These are phyloP conservation scores for Apiospora hydei DNA, from an alignment of 2,329 filamentous ascomycete species.

Conservation along the genomic window DNA sequence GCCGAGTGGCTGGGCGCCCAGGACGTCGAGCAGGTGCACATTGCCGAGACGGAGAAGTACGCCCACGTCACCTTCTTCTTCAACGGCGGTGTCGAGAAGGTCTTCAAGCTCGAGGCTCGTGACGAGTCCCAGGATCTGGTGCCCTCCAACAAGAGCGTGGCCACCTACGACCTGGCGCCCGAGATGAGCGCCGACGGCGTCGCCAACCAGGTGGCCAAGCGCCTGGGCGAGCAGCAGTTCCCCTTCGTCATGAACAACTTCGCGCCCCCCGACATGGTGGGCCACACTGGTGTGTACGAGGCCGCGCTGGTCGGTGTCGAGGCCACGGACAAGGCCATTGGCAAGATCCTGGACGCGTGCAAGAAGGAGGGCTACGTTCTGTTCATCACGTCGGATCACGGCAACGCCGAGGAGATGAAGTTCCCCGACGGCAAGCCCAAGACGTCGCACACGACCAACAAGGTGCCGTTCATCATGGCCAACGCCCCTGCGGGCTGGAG, in stretches of 20 bases:
- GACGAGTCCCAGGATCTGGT: conserved; percentile 83
- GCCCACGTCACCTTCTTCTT: conserved; percentile 99
- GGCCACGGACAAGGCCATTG: conserved; percentile 93
- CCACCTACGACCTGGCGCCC: conserved; percentile 93
- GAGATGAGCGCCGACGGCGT: conserved; percentile 95
- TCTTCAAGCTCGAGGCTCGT: conserved; percentile 88
- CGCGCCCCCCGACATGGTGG: conserved; percentile 98
- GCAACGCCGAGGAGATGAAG: conserved; percentile 99
- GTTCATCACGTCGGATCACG: conserved; percentile 96
- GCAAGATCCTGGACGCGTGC: conserved; percentile 89
- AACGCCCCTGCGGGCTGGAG: conserved; percentile 92
- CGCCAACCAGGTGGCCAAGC: conserved; percentile 87
- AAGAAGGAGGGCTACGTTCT: conserved; percentile 92
- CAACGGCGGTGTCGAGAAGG: conserved; percentile 98
- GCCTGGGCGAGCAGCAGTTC: conserved; percentile 83
- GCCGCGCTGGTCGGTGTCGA: conserved; percentile 85
- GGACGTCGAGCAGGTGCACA: conserved; percentile 88
- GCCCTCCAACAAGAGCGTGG: conserved; percentile 85
- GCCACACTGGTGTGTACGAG: conserved; percentile 96
- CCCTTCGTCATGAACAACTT: conserved; percentile 99
- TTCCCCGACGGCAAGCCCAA: conserved; percentile 95
- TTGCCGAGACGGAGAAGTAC: conserved; percentile 99
- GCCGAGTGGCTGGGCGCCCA: conserved; percentile 96
- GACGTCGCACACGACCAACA: conserved; percentile 97
- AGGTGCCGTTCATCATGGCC: conserved; percentile 97